Evolutionary conservation across 805 yeast genomes (phyloP).

Genomic region (Saccharomycopsis sp.): DNA sequence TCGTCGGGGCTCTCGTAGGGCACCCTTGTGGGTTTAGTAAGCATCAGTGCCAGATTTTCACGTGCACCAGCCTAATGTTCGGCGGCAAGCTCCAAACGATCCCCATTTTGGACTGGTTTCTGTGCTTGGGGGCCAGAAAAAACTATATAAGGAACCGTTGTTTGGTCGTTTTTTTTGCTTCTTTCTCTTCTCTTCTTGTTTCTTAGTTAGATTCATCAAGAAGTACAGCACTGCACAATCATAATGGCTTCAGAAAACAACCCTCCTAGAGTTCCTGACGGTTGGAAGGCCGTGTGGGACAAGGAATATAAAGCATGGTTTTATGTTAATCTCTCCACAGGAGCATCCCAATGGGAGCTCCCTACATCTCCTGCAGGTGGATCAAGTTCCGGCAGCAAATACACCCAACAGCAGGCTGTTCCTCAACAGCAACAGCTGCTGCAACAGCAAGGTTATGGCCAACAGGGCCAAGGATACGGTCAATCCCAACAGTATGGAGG

Average conservation of each 20-base stretch:
- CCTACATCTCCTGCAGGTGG: slow-evolving; percentile 36
- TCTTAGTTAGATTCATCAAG: background rate
- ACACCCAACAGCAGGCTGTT: slow-evolving; percentile 14
- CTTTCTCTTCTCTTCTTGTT: background rate
- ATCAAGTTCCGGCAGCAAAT: slow-evolving; percentile 14
- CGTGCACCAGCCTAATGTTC: too few species aligned
- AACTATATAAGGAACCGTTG: background rate
- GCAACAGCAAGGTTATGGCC: slow-evolving; percentile 12
- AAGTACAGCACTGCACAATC: background rate
- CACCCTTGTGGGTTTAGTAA: too few species aligned
- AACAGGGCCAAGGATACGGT: slow-evolving; percentile 15
- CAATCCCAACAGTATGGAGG: slow-evolving; percentile 22
- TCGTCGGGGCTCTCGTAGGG: too few species aligned
- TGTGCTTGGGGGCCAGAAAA: background rate
- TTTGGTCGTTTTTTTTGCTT: background rate
- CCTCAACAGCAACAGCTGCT: slow-evolving; percentile 21
- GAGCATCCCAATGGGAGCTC: slow-evolving; percentile 86
- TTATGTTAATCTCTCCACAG: slow-evolving; percentile 67
- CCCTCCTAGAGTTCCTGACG: slow-evolving; percentile 52
- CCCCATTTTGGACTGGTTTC: background rate
- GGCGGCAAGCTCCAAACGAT: background rate
- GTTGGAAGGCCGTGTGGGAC: slow-evolving; percentile 73
- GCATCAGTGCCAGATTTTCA: too few species aligned
- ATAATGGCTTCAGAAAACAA: slow-evolving; percentile 23
- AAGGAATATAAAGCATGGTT: slow-evolving; percentile 63